Evolutionary conservation across 192 early-diverging fungal species (phyloP).

Genomic region (Backusella sp.): DNA sequence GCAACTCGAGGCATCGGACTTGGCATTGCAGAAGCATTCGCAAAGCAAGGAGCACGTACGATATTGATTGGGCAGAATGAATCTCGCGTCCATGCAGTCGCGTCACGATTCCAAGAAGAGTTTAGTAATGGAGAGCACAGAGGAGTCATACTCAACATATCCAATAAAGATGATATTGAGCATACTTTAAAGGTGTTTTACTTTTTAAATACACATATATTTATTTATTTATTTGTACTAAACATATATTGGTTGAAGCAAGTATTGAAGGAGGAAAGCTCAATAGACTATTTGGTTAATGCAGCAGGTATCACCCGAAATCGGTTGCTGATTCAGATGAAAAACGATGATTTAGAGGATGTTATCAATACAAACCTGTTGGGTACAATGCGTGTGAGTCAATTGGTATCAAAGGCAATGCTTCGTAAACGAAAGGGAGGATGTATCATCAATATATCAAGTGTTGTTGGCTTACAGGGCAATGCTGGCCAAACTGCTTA

Average conservation of each 20-base stretch:
- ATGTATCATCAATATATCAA: slow-evolving; percentile 84
- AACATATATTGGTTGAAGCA: background rate
- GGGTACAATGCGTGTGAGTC: slow-evolving; percentile 64
- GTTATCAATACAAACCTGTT: slow-evolving; percentile 69
- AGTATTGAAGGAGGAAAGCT: slow-evolving; percentile 17
- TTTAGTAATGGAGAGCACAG: slow-evolving; percentile 25
- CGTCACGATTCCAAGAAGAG: slow-evolving; percentile 21
- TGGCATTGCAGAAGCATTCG: slow-evolving; percentile 62
- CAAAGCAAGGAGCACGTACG: slow-evolving; percentile 50
- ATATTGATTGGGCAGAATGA: slow-evolving; percentile 56
- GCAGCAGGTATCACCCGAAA: slow-evolving; percentile 61
- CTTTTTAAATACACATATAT: background rate
- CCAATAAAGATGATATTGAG: slow-evolving; percentile 22
- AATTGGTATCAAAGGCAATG: slow-evolving; percentile 57
- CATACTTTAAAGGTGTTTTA: slow-evolving; percentile 11
- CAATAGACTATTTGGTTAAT: slow-evolving; percentile 44
- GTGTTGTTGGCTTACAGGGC: slow-evolving; percentile 74
- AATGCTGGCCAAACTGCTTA: slow-evolving; percentile 74
- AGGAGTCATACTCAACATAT: slow-evolving; percentile 46
- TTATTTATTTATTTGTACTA: background rate
- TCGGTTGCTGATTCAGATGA: slow-evolving; percentile 47
- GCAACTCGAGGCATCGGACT: slow-evolving; percentile 80
- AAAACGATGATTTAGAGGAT: slow-evolving; percentile 44
- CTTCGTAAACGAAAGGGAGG: slow-evolving; percentile 57
- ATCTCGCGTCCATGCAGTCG: slow-evolving; percentile 34